Evolutionary conservation across 2,329 filamentous ascomycete species (phyloP).

Genomic region (Botrytis galanthina): DNA sequence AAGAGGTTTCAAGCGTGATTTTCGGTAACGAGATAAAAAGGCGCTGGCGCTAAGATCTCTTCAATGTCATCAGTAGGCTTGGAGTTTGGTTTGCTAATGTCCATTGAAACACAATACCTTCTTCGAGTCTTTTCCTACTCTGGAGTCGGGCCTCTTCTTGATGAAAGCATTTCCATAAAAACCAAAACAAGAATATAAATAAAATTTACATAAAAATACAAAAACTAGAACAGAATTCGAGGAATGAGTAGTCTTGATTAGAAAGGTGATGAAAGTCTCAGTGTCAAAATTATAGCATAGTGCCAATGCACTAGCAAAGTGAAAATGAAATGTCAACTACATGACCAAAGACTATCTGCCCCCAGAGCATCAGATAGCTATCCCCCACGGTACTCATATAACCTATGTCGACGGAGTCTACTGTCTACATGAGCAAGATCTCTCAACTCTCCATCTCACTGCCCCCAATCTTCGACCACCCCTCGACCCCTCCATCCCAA

Average conservation of each 20-base stretch:
- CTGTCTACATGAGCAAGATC: neutral
- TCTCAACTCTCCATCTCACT: neutral
- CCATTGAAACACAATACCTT: neutral
- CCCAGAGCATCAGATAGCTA: neutral
- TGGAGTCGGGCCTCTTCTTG: neutral
- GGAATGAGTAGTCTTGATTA: neutral
- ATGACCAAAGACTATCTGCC: neutral
- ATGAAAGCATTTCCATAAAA: neutral
- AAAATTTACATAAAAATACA: neutral
- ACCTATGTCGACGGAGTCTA: neutral
- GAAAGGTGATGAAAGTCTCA: neutral
- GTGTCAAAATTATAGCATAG: neutral
- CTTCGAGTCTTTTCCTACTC: neutral
- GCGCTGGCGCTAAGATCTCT: neutral
- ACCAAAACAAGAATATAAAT: neutral
- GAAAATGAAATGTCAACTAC: neutral
- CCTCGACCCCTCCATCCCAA: neutral
- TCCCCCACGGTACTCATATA: neutral
- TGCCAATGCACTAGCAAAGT: neutral
- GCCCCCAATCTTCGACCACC: neutral
- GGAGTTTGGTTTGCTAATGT: neutral
- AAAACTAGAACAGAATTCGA: neutral
- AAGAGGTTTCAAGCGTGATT: neutral
- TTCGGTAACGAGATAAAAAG: neutral
- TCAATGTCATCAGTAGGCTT: neutral